Conservation (phyloP, 208 protist genomes). For the Kentomonas sorsogonicus region DNA sequence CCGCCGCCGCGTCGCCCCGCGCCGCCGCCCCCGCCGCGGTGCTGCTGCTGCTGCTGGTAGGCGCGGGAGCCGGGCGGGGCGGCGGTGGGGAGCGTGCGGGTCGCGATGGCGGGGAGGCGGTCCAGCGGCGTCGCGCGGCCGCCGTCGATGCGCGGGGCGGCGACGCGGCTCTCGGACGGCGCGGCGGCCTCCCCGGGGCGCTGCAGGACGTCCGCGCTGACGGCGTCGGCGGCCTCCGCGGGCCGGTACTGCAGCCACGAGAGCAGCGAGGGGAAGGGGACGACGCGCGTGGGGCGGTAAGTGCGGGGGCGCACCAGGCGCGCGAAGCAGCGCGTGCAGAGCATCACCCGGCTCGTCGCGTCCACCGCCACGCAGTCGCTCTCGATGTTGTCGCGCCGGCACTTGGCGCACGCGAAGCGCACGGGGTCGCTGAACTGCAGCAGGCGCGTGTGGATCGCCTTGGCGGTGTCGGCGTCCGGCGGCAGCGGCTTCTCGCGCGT, state of each 20-base stretch:
- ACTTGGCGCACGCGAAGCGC: constrained; percentile 73
- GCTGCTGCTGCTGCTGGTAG: too few relatives aligned
- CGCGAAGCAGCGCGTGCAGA: constrained; percentile 68
- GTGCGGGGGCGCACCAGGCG: constrained; percentile 67
- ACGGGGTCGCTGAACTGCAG: constrained; percentile 64
- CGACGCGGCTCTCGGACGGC: constrained; percentile 66
- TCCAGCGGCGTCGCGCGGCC: constrained; percentile 37
- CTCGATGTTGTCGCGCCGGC: constrained; percentile 66
- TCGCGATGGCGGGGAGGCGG: constrained; percentile 61
- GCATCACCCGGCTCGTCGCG: constrained; percentile 50
- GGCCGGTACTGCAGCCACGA: constrained; percentile 82
- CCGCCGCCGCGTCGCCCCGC: constrained; percentile 1
- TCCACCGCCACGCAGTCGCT: constrained; percentile 71
- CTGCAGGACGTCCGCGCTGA: constrained; percentile 46
- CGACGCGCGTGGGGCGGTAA: constrained; percentile 65
- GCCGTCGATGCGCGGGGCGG: constrained; percentile 33
- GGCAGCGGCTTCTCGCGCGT: constrained; percentile 63
- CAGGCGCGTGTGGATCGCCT: constrained; percentile 48
- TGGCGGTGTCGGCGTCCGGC: constrained; percentile 57
- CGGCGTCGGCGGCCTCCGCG: constrained; percentile 8
- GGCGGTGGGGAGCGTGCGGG: constrained; percentile 30
- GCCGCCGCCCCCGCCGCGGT: constrained; percentile 5
- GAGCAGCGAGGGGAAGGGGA: constrained; percentile 79
- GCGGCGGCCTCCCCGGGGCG: constrained; percentile 76
- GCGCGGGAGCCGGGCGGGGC: too few relatives aligned